Evolutionary conservation across 2,329 filamentous ascomycete species (phyloP).

Genomic region (Rhinocladiella similis): DNA sequence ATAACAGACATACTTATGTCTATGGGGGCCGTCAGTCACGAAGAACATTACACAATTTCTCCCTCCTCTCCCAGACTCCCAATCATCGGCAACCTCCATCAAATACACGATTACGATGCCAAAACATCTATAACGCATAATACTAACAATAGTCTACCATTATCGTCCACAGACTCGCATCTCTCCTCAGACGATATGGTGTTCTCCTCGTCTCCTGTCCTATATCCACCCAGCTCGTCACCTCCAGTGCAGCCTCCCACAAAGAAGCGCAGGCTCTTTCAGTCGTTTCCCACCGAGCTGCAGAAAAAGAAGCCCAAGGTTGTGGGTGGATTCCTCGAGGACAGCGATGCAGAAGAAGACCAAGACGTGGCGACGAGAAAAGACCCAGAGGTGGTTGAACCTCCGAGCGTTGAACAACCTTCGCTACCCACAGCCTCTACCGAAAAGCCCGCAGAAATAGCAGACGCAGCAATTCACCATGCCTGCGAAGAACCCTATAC

Average conservation of each 20-base stretch:
- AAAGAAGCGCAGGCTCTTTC: constrained; percentile 43
- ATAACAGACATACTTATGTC: too few species aligned
- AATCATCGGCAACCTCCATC: too few species aligned
- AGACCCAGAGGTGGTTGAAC: neutral
- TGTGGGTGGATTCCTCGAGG: constrained; percentile 44
- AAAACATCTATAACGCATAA: too few species aligned
- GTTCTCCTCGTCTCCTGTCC: constrained; percentile 43
- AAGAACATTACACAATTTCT: too few species aligned
- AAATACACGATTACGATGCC: too few species aligned
- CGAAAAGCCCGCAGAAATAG: neutral
- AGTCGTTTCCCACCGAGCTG: constrained; percentile 29
- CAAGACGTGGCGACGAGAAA: neutral
- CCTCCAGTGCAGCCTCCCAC: constrained; percentile 33
- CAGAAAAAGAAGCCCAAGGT: constrained; percentile 42
- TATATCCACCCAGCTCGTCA: constrained; percentile 39
- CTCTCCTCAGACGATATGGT: constrained; percentile 37
- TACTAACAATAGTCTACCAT: too few species aligned
- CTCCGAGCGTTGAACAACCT: neutral
- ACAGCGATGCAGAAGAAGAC: constrained; percentile 39
- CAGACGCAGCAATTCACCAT: neutral
- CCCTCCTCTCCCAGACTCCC: too few species aligned
- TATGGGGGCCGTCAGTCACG: too few species aligned
- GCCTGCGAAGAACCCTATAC: neutral
- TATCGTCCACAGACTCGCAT: neutral
- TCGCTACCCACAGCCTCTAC: neutral